Evolutionary conservation across 2,329 filamentous ascomycete species (phyloP).

Genomic region (Cyphellophora attinorum): DNA sequence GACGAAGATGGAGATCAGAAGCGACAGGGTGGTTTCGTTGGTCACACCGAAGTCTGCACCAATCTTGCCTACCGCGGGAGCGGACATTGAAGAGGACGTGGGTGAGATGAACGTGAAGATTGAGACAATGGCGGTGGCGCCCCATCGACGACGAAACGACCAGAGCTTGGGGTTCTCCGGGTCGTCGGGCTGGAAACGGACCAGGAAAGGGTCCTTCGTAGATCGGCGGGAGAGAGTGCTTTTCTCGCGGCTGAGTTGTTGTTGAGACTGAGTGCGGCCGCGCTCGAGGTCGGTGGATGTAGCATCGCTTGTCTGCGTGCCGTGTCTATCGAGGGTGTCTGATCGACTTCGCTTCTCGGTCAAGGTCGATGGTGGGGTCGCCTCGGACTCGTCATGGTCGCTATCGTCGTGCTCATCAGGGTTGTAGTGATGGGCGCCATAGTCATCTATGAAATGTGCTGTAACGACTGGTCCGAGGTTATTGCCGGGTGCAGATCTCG

Average conservation of each 20-base stretch:
- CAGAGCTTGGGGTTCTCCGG: constrained; percentile 44
- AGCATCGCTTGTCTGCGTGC: no score
- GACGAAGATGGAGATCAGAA: constrained; percentile 47
- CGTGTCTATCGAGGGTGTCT: no score
- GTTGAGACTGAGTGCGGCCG: not conserved
- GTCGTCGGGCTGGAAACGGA: constrained; percentile 43
- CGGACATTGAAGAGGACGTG: constrained; percentile 53
- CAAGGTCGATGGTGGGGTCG: not conserved
- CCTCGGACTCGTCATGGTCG: constrained; percentile 7
- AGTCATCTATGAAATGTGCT: constrained; percentile 15
- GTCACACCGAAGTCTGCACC: constrained; percentile 45
- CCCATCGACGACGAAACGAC: constrained; percentile 47
- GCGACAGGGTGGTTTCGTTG: constrained; percentile 32
- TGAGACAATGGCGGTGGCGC: constrained; percentile 44
- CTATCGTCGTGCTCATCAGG: constrained; percentile 9
- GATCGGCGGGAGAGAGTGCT: constrained; percentile 9
- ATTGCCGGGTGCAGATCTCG: constrained; percentile 10
- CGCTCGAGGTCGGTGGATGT: no score
- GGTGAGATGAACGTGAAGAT: constrained; percentile 54
- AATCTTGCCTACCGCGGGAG: constrained; percentile 43
- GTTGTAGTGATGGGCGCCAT: constrained; percentile 12
- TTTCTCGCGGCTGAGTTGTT: constrained; percentile 5
- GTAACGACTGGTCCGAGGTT: constrained; percentile 10
- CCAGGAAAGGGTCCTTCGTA: constrained; percentile 21
- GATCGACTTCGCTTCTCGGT: no score